Base-by-base conservation (phyloP, 257 asterid species). In the Mitragyna speciosa region DNA sequence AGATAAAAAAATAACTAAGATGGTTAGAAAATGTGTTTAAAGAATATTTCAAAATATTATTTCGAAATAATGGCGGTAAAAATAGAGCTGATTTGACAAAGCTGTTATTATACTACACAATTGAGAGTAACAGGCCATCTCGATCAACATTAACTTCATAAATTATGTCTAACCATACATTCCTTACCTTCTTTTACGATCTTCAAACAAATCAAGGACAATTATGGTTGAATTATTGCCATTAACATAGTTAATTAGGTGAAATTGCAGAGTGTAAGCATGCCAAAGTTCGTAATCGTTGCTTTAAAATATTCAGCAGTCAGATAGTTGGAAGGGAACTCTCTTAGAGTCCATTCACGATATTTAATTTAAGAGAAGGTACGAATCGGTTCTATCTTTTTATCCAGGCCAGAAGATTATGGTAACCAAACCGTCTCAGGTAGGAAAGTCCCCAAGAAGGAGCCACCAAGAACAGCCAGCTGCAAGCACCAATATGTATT, bases 391-490 rank as follows among this genome's bases (percentile, higher is more conserved):
- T 8, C 31, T 39, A 9, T 22, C 0, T 47, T 56, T 63, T 69
- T 47, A 33, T 22, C 58, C 64, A 39, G 5, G 39, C 14, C 24
- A 5, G 47, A 4, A 59, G 68, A 48, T 64, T 39, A 47, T 73
- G 45, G 68, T 75, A 79, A 28, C 28, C 84, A 56, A 22, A 95
- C 98, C 97, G 93, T 95, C 90, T 95, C 99, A 36, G 98, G 93
- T 41, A 95, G 89, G 87, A 87, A 91, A 59, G 94, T 88, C 71
- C 98, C 99, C 81, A 95, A 87, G 84, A 95, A 92, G 72, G 99
- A 95, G 63, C 99, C 98, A 70, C 99, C 99, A 6, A 95, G 86
- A 79, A 95, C 99, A 82, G 99, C 99, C 82, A 95, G 89, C 99
- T 95, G 97, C 90, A 83, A 47, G 7, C 26, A 72, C 28, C 56